Evolutionary conservation across 495 filamentous ascomycete species (phyloP).

Genomic region (Collariella sp.): DNA sequence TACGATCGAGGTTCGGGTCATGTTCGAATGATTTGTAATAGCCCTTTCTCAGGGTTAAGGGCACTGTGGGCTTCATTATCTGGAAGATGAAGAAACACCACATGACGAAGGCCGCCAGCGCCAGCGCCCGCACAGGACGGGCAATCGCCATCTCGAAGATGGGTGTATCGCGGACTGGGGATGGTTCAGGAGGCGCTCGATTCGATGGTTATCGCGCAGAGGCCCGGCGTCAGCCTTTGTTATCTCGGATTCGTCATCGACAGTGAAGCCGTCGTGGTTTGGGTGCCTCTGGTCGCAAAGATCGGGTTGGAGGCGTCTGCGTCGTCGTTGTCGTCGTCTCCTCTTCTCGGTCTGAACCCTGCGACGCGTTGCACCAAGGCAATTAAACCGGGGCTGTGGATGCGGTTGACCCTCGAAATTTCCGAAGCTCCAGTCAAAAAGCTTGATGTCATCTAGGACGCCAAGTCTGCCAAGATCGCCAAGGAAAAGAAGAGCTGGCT

Average conservation of each 20-base stretch:
- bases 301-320: no score
- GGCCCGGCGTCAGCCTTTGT: conserved; percentile 1
- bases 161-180: background rate
- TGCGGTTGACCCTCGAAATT: background rate
- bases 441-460: background rate
- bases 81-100: conserved; percentile 69
- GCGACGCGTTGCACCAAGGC: background rate
- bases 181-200: background rate
- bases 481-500: no score
- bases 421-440: background rate
- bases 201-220: background rate
- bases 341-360: no score
- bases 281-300: background rate
- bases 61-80: conserved; percentile 46
- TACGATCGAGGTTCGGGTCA: conserved; percentile 81
- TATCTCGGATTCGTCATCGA: conserved; percentile 7
- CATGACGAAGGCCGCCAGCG: conserved; percentile 56
- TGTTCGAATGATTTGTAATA: conserved; percentile 38
- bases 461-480: no score
- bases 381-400: background rate
- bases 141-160: conserved; percentile 60
- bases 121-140: conserved; percentile 72
- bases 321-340: no score
- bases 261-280: background rate
- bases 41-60: conserved; percentile 29